Percentiles rank a stretch among this genome's conserved stretches.
Conservation (phyloP, 2,329 filamentous ascomycete species). For the Zelopaecilomyces penicillatus region DNA sequence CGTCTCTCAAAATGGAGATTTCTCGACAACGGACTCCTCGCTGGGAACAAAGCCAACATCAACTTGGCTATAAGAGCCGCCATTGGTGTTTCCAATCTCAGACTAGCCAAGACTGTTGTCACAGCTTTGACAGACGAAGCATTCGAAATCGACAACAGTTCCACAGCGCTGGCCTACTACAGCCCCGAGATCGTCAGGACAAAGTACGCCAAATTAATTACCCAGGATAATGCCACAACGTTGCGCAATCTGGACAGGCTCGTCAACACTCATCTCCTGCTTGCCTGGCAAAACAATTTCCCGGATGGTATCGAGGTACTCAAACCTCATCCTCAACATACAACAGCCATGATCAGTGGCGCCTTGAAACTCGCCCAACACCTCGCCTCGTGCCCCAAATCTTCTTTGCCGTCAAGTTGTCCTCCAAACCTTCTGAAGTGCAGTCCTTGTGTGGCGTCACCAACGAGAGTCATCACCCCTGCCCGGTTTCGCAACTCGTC, state of each 20-base stretch:
- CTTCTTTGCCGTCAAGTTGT: constrained; percentile 67
- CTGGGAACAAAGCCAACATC: constrained; percentile 58
- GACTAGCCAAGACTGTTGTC: constrained; percentile 53
- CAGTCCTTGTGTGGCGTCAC: constrained; percentile 56
- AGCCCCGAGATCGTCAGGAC: constrained; percentile 50
- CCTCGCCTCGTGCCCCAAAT: constrained; percentile 65
- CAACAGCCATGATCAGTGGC: constrained; percentile 61
- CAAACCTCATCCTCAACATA: constrained; percentile 70
- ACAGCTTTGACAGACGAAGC: constrained; percentile 49
- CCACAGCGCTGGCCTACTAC: constrained; percentile 71
- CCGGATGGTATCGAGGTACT: constrained; percentile 69
- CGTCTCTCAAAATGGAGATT: constrained; percentile 65
- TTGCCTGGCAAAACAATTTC: constrained; percentile 75
- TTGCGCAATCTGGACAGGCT: constrained; percentile 61
- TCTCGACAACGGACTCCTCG: constrained; percentile 63
- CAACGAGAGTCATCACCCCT: constrained; percentile 59
- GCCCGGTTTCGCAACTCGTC: constrained; percentile 63
- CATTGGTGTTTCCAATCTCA: constrained; percentile 46
- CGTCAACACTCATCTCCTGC: constrained; percentile 78
- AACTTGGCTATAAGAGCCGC: constrained; percentile 53
- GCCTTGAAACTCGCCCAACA: constrained; percentile 65
- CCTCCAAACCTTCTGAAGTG: constrained; percentile 75
- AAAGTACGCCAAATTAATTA: constrained; percentile 60
- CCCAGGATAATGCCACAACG: constrained; percentile 48
- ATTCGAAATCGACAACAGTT: constrained; percentile 57